Evolutionary conservation across 306 rosid species (phyloP), one percentile per base, ranked within the genome.

Genomic region (Hippophae rhamnoides): DNA sequence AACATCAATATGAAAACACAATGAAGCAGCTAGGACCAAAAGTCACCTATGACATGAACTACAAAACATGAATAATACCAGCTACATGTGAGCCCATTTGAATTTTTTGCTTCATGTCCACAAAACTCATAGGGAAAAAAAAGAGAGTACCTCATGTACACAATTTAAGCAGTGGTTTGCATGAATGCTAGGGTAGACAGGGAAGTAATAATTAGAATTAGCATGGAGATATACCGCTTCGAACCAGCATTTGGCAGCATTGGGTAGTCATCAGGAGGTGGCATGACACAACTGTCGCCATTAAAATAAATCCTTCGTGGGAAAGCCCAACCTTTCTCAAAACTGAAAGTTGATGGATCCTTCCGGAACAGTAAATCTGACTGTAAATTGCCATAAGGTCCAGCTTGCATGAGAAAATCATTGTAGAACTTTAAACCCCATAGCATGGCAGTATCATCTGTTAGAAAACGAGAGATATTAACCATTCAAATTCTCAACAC

Each of bases 211-310:
- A 64, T 44, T 1, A 13, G 7, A 5, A 64, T 49, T 1, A 13
- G 7, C 5, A 60, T 1, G 26, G 43, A 50, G 47, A 26, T 56
- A n/a, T n/a, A 64, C 53, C 26, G 43, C 8, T 42, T 62, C 10
- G 60, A 31, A 57, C 14, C 6, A 63, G 7, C 14, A 23, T 74
- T 83, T 48, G 95, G 97, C 5, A 89, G 87, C 25, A 56, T 57
- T 1, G 93, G 97, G 47, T 78, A 89, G 1, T 71, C 56, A 12
- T 86, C 84, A 5, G 95, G 95, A 57, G 83, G 76, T 9, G 97
- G 94, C 87, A 86, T 78, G 5, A 84, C 95, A 73, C 97, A 89
- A 9, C 76, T 86, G 62, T 89, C 93, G 0, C 95, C 95, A 66
- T 89, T 82, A 41, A 86, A 89, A 10, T 77, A 76, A 63, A 89